Percentiles rank a stretch among this genome's conserved stretches.
These are phyloP conservation scores for Poa pratensis DNA, from an alignment of 176 grass and related monocot species.

Conservation along the genomic window DNA sequence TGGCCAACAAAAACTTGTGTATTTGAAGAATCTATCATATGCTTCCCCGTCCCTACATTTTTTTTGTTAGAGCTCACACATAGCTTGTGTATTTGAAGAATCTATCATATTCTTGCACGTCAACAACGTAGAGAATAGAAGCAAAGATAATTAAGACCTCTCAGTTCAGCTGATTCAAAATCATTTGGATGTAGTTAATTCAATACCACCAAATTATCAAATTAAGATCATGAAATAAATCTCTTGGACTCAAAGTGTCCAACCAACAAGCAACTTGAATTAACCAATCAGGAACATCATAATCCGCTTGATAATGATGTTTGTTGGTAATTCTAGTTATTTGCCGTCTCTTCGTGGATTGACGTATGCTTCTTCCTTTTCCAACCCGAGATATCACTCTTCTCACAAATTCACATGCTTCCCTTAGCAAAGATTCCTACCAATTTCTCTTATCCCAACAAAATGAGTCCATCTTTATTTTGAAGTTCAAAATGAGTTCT, in stretches of 20 bases:
- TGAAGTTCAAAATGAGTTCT: neutral
- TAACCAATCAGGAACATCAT: neutral
- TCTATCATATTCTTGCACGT: neutral
- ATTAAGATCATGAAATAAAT: neutral
- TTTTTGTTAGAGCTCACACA: neutral
- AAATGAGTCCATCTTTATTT: neutral
- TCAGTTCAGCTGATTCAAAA: neutral
- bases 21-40: too few species aligned
- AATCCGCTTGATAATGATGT: neutral
- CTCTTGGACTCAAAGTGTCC: neutral
- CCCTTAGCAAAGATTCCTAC: neutral
- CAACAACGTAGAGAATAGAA: neutral
- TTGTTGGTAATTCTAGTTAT: slow-evolving; percentile 3
- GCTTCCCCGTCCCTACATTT: neutral
- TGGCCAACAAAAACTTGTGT: too few species aligned
- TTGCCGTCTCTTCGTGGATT: neutral
- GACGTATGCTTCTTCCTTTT: neutral
- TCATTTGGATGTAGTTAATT: neutral
- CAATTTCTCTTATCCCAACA: neutral
- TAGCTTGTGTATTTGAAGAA: neutral
- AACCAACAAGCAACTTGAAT: neutral
- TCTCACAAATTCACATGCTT: neutral
- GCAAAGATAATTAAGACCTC: neutral
- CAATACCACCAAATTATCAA: neutral
- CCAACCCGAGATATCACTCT: neutral